Evolutionary conservation across 495 filamentous ascomycete genomes (phyloP).

Genomic region (Pyronema omphalodes): DNA sequence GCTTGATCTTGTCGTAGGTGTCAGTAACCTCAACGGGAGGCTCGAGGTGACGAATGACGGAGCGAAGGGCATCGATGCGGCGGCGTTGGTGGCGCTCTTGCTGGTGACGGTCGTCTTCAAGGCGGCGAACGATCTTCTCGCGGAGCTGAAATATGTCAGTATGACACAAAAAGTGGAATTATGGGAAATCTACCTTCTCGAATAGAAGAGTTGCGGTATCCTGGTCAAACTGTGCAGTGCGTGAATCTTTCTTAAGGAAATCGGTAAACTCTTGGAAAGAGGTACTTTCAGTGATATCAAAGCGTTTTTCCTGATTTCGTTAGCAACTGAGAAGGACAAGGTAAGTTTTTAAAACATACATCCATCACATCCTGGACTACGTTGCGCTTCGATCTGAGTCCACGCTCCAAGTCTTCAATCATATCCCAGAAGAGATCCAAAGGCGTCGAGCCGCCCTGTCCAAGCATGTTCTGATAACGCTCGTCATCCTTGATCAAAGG

Average conservation of each 20-base stretch:
- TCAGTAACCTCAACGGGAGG: slow-evolving; percentile 61
- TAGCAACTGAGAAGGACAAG: slow-evolving; percentile 1
- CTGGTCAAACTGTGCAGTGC: slow-evolving; percentile 63
- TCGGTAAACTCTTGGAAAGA: slow-evolving; percentile 69
- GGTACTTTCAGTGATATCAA: slow-evolving; percentile 71
- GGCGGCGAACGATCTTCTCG: slow-evolving; percentile 54
- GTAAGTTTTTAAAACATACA: slow-evolving; percentile 35
- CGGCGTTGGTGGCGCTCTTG: slow-evolving; percentile 72
- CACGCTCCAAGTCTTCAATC: slow-evolving; percentile 80
- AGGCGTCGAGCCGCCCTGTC: slow-evolving; percentile 73
- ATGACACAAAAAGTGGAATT: neutral
- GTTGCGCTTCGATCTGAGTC: slow-evolving; percentile 61
- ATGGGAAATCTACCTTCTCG: slow-evolving; percentile 37
- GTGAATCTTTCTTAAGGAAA: slow-evolving; percentile 61
- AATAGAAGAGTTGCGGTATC: slow-evolving; percentile 64
- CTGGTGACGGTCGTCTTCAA: slow-evolving; percentile 69
- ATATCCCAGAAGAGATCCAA: slow-evolving; percentile 94
- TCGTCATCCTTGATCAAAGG: slow-evolving; percentile 63
- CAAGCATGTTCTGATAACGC: slow-evolving; percentile 68
- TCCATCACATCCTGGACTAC: slow-evolving; percentile 80
- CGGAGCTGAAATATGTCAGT: slow-evolving; percentile 37
- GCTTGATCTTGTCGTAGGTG: slow-evolving; percentile 69
- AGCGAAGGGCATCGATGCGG: slow-evolving; percentile 67
- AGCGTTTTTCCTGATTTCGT: slow-evolving; percentile 56
- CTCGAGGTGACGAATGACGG: slow-evolving; percentile 74